Evolutionary conservation across 1,284 basidiomycete genomes (phyloP).

Genomic region (Exobasidium rhododendri): DNA sequence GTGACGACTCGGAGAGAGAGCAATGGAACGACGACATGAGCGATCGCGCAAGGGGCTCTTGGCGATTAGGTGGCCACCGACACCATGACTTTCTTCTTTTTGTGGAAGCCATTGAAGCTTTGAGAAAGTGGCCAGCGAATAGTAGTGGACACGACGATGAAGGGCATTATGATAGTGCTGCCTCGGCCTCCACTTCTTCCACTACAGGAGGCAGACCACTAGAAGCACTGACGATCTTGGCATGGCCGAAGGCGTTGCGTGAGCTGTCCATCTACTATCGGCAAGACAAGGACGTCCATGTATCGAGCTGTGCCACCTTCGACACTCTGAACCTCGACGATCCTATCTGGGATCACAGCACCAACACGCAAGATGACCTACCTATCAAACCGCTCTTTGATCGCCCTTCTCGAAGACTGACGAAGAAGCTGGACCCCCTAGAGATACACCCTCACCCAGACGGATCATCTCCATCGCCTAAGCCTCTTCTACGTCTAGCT

Average conservation of each 20-base stretch:
- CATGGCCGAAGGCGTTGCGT: constrained; percentile 9
- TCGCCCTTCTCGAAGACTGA: background rate
- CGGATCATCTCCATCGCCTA: background rate
- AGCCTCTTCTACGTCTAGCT: background rate
- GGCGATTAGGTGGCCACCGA: background rate
- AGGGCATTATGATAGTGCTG: background rate
- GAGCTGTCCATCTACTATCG: background rate
- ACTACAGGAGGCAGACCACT: constrained; percentile 2
- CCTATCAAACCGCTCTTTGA: background rate
- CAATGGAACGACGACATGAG: constrained; percentile 5
- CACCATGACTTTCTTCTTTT: constrained; percentile 7
- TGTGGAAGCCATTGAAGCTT: constrained; percentile 8
- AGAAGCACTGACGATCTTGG: background rate
- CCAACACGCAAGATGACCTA: background rate
- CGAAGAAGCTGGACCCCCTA: background rate
- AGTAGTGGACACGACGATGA: background rate
- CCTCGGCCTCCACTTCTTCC: too few species aligned
- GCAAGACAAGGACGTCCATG: background rate
- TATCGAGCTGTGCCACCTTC: background rate
- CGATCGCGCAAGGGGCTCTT: background rate
- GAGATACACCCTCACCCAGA: background rate
- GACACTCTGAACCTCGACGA: background rate
- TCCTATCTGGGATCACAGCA: background rate
- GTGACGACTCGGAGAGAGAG: background rate
- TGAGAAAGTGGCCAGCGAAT: constrained; percentile 1